Base-by-base conservation (phyloP, 2,329 filamentous ascomycete genomes). In the Alternaria triticina region DNA sequence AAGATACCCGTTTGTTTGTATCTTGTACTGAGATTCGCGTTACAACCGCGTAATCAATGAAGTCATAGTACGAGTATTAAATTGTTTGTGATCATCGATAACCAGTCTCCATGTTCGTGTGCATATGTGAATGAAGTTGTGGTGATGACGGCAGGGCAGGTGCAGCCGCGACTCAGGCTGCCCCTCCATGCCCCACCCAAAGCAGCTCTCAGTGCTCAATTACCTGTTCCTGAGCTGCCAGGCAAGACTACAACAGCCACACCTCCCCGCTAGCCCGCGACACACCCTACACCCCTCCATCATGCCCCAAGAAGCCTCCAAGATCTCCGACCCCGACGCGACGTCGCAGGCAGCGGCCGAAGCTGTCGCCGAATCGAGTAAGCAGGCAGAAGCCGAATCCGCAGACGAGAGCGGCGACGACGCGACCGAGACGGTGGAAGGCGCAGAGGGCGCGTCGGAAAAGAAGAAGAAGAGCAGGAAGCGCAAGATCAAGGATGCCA, bases 381-480 rank as follows among this genome's bases (percentile, higher is more conserved):
- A 73, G 57, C 69, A 71, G 50, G 58, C 73, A 58, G 69, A 68
- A n/a, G 69, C 68, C 54, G 73, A 74, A 46, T 74, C 74, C 8
- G 76, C 66, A 54, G 70, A 77, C 57, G 74, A 79, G 62, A 77
- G 72, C 74, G 70, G 67, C 68, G 65, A 74, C 64, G 66, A 78
- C 69, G 67, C 77, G 76, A 69, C 79, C 78, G 72, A 65, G 44
- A 47, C 67, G 79, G 79, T 74, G 84, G 74, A 73, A 40, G 74
- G 69, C 20, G 73, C 63, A 11, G 72, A 75, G 61, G 66, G 67
- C 20, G 72, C 76, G 13, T 66, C 75, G 59, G 87, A 88, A 71
- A 90, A 90, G 80, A 91, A 90, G 79, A 89, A 88, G 82, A 88
- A 85, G 82, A 88, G 85, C 68, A 89, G 90, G 83, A 87, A 86